phyloP scores from a whole-genome alignment of 2,329 filamentous ascomycete genomes.

The Cladorrhinum sp. region DNA sequence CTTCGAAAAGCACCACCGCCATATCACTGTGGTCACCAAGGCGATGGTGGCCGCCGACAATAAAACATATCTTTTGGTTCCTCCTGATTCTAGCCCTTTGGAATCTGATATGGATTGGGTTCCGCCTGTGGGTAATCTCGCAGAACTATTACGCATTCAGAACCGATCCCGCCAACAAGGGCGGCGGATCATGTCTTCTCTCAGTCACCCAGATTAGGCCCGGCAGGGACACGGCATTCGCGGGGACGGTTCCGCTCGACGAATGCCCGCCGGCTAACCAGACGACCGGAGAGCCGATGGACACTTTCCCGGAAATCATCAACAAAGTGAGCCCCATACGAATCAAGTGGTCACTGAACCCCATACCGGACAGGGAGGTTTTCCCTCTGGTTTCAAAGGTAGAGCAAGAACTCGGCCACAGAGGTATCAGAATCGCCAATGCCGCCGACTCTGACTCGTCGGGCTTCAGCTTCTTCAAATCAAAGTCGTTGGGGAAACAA shows the following conservation, averaged over 20 bases:
- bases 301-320: background rate
- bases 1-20: too few species aligned
- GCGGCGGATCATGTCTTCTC: background rate
- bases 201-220: background rate
- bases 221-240: background rate
- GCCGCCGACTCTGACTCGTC: too few species aligned
- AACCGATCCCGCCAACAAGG: background rate
- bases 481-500: too few species aligned
- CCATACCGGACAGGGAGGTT: background rate
- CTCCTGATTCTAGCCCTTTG: too few species aligned
- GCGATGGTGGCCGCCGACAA: too few species aligned
- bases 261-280: background rate
- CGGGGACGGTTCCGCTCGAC: background rate
- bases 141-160: background rate
- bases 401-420: background rate
- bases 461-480: too few species aligned
- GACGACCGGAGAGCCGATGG: background rate
- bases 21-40: too few species aligned
- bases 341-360: background rate
- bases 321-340: background rate
- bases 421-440: too few species aligned
- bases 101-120: too few species aligned
- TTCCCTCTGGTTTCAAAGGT: background rate
- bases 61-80: too few species aligned
- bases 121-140: too few species aligned